A percentile compares a stretch with the other conserved stretches of the same genome.
phyloP scores from a whole-genome alignment of 2,329 filamentous ascomycete genomes.

The Neofusicoccum sp. region DNA sequence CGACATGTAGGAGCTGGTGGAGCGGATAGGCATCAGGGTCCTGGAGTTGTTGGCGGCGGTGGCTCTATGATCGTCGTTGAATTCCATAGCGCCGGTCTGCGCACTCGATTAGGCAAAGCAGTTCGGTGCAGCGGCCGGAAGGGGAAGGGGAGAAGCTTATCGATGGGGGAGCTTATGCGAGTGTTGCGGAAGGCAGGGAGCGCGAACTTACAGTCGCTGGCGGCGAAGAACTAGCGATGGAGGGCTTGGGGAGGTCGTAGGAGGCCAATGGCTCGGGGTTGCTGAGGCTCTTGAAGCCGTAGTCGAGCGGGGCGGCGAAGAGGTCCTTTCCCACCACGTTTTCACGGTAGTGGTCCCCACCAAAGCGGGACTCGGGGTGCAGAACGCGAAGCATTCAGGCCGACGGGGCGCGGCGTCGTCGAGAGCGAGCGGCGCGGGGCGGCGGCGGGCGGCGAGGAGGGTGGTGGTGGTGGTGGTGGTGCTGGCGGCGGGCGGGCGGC shows the following conservation, averaged over 20 bases:
- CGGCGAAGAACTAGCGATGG: not conserved
- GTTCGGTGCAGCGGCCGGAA: constrained; percentile 15
- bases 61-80: constrained; percentile 15
- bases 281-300: constrained; percentile 1
- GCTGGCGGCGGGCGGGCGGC: not conserved
- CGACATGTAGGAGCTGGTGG: constrained; percentile 8
- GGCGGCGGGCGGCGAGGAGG: not conserved
- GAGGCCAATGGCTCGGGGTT: constrained; percentile 1
- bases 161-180: constrained; percentile 16
- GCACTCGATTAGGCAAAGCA: constrained; percentile 15
- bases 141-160: constrained; percentile 15
- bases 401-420: constrained; percentile 3
- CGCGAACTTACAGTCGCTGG: constrained; percentile 13
- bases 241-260: not conserved
- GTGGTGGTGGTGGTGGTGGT: not conserved
- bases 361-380: constrained; percentile 17
- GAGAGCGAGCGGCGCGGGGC: not conserved
- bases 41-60: not conserved
- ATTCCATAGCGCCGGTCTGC: constrained; percentile 16
- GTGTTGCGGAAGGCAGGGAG: constrained; percentile 11
- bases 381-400: constrained; percentile 18
- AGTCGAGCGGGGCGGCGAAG: constrained; percentile 8
- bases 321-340: constrained; percentile 16
- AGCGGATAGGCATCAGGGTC: constrained; percentile 12
- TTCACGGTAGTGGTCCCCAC: constrained; percentile 18